Evolutionary conservation across 371 early-diverging fungal species (phyloP), one percentile per base, ranked within the genome.

Genomic region (Zopfochytrium polystomum): DNA sequence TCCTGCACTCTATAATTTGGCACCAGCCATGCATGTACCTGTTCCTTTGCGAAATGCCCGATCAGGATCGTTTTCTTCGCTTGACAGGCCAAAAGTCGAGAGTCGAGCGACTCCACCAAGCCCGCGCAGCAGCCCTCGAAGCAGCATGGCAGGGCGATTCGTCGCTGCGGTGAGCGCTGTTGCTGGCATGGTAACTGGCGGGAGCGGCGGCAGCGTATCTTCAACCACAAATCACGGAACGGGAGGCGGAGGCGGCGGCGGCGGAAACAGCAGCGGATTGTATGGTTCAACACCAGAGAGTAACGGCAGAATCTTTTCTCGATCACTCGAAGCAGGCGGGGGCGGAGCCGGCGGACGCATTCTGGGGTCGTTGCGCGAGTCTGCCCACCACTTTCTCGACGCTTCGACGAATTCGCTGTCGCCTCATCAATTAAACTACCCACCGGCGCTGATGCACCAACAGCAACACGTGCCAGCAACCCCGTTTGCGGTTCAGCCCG

Each of bases 361-460:
- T 4, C 65, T 71, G 32, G 72, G 72, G 20, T 67, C 67, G 23
- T 42, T 72, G 26, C 61, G 72, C 20, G 68, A 67, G 18, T 51
- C 60, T 5, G 57, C 68, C 3, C 72, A 72, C 44, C 52, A 65
- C 34, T 67, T 65, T 45, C 65, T 67, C 0, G 67, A 65, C 29
- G 26, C 52, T 31, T 23, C 60, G 3, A n/a, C n/a, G n/a, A n/a
- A n/a, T n/a, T n/a, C n/a, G n/a, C n/a, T n/a, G n/a, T n/a, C n/a
- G n/a, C n/a, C n/a, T n/a, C n/a, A n/a, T n/a, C n/a, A n/a, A n/a
- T n/a, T n/a, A n/a, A n/a, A n/a, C n/a, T n/a, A n/a, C n/a, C n/a
- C n/a, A n/a, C n/a, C n/a, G n/a, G n/a, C n/a, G n/a, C n/a, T n/a
- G n/a, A 30, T 38, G 34, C 23, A 25, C n/a, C 53, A 56, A 23